A percentile compares a stretch with the other conserved stretches of the same genome.
Conservation (phyloP, 768 basidiomycete species). For the Guyanaporus albipodus region DNA sequence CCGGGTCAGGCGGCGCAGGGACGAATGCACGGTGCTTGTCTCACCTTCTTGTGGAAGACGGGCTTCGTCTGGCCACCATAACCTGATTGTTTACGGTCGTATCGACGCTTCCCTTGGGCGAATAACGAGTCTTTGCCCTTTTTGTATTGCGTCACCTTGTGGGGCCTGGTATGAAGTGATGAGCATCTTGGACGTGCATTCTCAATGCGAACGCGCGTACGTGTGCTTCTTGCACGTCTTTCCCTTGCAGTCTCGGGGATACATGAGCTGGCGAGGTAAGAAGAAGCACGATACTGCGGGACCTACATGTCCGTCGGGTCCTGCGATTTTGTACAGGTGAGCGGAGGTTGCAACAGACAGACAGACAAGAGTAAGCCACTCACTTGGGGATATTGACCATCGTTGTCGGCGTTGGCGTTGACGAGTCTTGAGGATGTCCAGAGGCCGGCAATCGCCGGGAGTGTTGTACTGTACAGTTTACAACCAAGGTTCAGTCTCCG, state of each 20-base stretch:
- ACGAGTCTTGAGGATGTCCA: constrained; percentile 12
- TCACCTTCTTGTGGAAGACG: constrained; percentile 99
- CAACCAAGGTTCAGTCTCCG: constrained; percentile 21
- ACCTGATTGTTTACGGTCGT: constrained; percentile 97
- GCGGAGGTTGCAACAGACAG: constrained; percentile 9
- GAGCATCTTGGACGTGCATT: neutral
- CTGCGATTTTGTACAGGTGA: constrained; percentile 34
- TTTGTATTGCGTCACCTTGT: constrained; percentile 99
- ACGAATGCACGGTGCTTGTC: neutral
- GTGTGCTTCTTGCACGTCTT: constrained; percentile 97
- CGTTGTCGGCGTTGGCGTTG: constrained; percentile 30
- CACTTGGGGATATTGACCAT: constrained; percentile 98
- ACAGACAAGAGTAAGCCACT: constrained; percentile 29
- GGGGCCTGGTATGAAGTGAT: constrained; percentile 56
- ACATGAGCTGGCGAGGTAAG: constrained; percentile 1
- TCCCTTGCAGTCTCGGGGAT: constrained; percentile 80
- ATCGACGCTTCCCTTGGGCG: constrained; percentile 99
- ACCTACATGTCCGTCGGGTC: constrained; percentile 95
- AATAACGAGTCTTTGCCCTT: constrained; percentile 98
- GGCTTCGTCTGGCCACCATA: constrained; percentile 99
- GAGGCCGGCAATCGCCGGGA: constrained; percentile 25
- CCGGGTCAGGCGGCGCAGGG: neutral
- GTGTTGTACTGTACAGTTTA: constrained; percentile 24
- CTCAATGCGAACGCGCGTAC: constrained; percentile 47
- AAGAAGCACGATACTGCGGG: neutral